These are phyloP conservation scores for Lanzia echinophila DNA, from an alignment of 2,329 filamentous ascomycete genomes.

Conservation along the genomic window DNA sequence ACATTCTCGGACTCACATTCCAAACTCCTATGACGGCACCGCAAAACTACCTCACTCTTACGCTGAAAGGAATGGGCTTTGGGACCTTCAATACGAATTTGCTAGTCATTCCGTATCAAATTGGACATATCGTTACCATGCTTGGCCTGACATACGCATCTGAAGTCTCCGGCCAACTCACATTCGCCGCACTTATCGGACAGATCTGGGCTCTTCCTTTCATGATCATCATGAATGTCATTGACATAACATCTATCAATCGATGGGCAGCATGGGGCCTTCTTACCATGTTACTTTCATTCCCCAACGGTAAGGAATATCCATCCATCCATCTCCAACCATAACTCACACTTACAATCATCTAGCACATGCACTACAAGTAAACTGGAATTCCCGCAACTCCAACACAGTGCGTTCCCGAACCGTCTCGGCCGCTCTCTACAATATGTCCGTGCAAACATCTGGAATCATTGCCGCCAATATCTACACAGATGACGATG, in stretches of 20 bases:
- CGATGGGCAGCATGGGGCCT: slow-evolving; percentile 39
- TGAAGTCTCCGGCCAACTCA: slow-evolving; percentile 43
- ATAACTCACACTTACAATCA: not conserved
- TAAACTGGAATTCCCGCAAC: slow-evolving; percentile 47
- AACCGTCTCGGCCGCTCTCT: slow-evolving; percentile 56
- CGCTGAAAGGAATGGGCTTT: slow-evolving; percentile 51
- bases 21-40: slow-evolving; percentile 46
- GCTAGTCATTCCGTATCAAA: slow-evolving; percentile 51
- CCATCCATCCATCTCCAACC: not conserved
- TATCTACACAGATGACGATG: slow-evolving; percentile 37
- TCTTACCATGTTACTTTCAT: slow-evolving; percentile 37
- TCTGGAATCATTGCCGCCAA: slow-evolving; percentile 33
- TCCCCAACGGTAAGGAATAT: slow-evolving; percentile 33
- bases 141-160: slow-evolving; percentile 32
- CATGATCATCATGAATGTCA: slow-evolving; percentile 38
- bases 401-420: slow-evolving; percentile 54
- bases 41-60: slow-evolving; percentile 51
- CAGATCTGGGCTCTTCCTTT: slow-evolving; percentile 57
- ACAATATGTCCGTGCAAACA: slow-evolving; percentile 49
- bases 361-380: slow-evolving; percentile 41
- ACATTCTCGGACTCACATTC: slow-evolving; percentile 37
- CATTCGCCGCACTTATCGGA: slow-evolving; percentile 40
- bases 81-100: slow-evolving; percentile 56
- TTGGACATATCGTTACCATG: slow-evolving; percentile 40
- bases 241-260: slow-evolving; percentile 33